Percentiles rank a stretch among this genome's conserved stretches.
Evolutionary conservation across 345 rosid species (phyloP).

Genomic region (Murraya paniculata): DNA sequence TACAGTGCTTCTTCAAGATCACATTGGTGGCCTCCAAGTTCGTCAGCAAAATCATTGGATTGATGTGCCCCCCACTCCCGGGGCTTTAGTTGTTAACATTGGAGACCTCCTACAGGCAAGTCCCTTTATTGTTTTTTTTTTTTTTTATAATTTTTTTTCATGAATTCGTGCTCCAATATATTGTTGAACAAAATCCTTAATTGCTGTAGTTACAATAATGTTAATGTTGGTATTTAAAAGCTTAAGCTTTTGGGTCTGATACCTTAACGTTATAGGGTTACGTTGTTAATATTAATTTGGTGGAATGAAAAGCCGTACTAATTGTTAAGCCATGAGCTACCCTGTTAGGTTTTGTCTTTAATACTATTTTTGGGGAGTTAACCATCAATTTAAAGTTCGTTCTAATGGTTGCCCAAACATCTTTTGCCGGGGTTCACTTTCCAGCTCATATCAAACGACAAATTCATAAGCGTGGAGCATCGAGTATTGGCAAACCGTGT

Average conservation of each 20-base stretch:
- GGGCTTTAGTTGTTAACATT: conserved; percentile 20
- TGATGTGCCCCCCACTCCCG: conserved; percentile 17
- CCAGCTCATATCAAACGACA: conserved; percentile 32
- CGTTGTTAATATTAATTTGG: too few species aligned
- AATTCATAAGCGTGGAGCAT: conserved; percentile 25
- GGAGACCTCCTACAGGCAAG: conserved; percentile 31
- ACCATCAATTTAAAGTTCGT: neutral
- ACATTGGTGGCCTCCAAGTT: conserved; percentile 27
- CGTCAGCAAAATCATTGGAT: conserved; percentile 23
- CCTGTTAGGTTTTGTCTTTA: too few species aligned
- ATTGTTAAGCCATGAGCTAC: too few species aligned
- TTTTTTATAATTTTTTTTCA: neutral
- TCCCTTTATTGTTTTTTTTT: neutral
- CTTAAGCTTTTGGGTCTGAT: neutral
- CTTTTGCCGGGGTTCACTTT: neutral
- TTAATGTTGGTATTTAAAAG: neutral
- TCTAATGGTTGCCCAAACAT: neutral
- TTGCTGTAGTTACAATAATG: too few species aligned
- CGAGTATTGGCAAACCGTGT: conserved; percentile 18
- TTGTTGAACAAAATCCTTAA: too few species aligned
- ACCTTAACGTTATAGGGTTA: too few species aligned
- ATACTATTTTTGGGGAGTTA: too few species aligned
- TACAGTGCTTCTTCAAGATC: conserved; percentile 43
- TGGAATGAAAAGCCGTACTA: too few species aligned
- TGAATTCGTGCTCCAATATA: too few species aligned